Evolutionary conservation across 371 early-diverging fungal species (phyloP).

Genomic region (Rhizopus microsporus): DNA sequence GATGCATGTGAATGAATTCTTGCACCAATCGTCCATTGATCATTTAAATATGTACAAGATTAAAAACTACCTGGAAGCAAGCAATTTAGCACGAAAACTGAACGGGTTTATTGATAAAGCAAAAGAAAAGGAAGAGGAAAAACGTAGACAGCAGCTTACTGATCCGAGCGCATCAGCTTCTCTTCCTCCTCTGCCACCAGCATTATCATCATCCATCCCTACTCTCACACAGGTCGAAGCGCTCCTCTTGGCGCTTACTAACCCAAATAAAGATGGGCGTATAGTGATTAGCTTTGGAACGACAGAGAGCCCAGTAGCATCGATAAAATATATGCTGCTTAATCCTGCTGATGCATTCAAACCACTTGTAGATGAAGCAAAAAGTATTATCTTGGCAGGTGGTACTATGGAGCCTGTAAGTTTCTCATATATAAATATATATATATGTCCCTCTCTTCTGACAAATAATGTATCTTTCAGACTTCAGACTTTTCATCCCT

Average conservation of each 20-base stretch:
- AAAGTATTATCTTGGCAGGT: conserved; percentile 89
- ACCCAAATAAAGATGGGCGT: conserved; percentile 71
- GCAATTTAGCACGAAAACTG: conserved; percentile 76
- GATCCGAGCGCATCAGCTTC: conserved; percentile 13
- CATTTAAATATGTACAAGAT: conserved; percentile 88
- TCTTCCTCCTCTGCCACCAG: conserved; percentile 3
- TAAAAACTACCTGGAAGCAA: conserved; percentile 66
- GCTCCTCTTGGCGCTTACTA: conserved; percentile 62
- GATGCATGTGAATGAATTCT: conserved; percentile 69
- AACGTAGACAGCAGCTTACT: conserved; percentile 12
- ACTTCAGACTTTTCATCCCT: conserved; percentile 49
- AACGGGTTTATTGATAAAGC: conserved; percentile 57
- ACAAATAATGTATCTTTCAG: conserved; percentile 9
- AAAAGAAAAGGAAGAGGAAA: conserved; percentile 40
- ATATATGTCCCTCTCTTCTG: background rate
- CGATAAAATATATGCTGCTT: conserved; percentile 76
- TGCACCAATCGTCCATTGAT: conserved; percentile 70
- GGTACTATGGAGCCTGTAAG: conserved; percentile 95
- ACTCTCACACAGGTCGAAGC: conserved; percentile 56
- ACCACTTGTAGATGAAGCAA: conserved; percentile 78
- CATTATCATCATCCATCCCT: conserved; percentile 34
- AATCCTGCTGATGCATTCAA: conserved; percentile 86
- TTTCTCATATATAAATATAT: conserved; percentile 2
- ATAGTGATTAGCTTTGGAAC: conserved; percentile 49
- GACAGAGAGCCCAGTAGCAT: conserved; percentile 21